A percentile compares a stretch with the other conserved stretches of the same genome.
phyloP scores from a whole-genome alignment of 2,329 filamentous ascomycete genomes.

The Leptoxyphium fumago region DNA sequence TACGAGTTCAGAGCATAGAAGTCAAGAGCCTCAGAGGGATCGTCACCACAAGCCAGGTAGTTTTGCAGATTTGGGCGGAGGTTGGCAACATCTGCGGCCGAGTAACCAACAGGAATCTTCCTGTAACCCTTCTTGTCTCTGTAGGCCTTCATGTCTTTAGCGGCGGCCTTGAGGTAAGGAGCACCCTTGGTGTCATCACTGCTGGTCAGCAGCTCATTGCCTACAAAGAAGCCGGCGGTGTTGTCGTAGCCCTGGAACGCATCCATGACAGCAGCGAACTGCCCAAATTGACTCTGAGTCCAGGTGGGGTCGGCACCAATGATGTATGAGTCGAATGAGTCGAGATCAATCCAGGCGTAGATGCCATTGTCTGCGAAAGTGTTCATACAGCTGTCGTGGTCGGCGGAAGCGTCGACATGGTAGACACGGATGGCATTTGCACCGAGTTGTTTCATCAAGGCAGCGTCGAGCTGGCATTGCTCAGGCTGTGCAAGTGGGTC shows the following conservation, averaged over 20 bases:
- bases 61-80: constrained; percentile 50
- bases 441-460: constrained; percentile 65
- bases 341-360: constrained; percentile 72
- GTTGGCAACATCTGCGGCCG: constrained; percentile 67
- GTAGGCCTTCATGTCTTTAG: constrained; percentile 66
- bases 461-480: constrained; percentile 63
- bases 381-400: constrained; percentile 70
- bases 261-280: constrained; percentile 60
- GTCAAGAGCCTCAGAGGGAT: constrained; percentile 56
- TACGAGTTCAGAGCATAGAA: constrained; percentile 71
- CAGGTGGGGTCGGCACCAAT: constrained; percentile 42
- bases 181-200: constrained; percentile 46
- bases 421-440: constrained; percentile 80
- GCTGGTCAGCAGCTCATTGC: constrained; percentile 67
- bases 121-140: constrained; percentile 50
- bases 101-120: constrained; percentile 72
- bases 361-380: constrained; percentile 68
- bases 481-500: constrained; percentile 64
- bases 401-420: constrained; percentile 56
- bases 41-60: constrained; percentile 65
- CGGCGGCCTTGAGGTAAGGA: constrained; percentile 69
- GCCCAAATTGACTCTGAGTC: constrained; percentile 56
- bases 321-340: constrained; percentile 58
- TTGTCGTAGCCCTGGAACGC: constrained; percentile 66
- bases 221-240: constrained; percentile 69